Evolutionary conservation across 371 early-diverging fungal species (phyloP), one percentile per base, ranked within the genome.

Genomic region (Chytridium lagenaria): DNA sequence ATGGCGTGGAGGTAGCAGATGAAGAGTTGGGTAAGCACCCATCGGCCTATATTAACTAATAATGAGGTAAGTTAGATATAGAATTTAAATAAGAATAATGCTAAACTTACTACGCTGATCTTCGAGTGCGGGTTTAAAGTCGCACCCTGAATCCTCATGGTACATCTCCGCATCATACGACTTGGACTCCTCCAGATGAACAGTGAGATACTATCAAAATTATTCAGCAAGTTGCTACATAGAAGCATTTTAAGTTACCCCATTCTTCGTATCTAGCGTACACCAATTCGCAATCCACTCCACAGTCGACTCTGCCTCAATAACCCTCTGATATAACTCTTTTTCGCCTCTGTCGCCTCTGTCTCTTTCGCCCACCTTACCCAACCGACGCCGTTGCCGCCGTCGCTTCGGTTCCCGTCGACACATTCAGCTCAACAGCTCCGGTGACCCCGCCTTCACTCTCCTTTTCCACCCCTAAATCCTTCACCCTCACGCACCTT

Each of bases 261-360:
- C 98, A 65, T 92, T 92, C 52, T 92, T 92, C 2, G 92, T 95
- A 78, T 96, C 96, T 10, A 98, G 87, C 0, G 90, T 80, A 78
- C 97, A 96, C 98, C 98, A 98, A 23, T 91, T 86, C 28, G 93
- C 92, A 44, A 94, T 90, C 44, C 93, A 92, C 71, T 96, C 94
- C 3, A 86, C 78, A 1, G 91, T 86, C 59, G 92, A 91, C 72
- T 90, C 80, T 51, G 85, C 84, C 40, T 88, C 81, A 16, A 89
- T 87, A n/a, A 89, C 87, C 0, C 84, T 84, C 12, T 92, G 88
- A 57, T 70, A 78, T 15, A 66, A 15, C 30, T n/a, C 66, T 66
- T 44, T 28, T 44, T 63, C 44, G 30, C 31, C 50, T 7, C 26
- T 55, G 10, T 55, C 26, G n/a, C n/a, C n/a, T n/a, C n/a, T n/a